Percentiles rank a stretch among this genome's conserved stretches.
These are phyloP conservation scores for Trichoderma lentiforme DNA, from an alignment of 2,329 filamentous ascomycete species.

Conservation along the genomic window DNA sequence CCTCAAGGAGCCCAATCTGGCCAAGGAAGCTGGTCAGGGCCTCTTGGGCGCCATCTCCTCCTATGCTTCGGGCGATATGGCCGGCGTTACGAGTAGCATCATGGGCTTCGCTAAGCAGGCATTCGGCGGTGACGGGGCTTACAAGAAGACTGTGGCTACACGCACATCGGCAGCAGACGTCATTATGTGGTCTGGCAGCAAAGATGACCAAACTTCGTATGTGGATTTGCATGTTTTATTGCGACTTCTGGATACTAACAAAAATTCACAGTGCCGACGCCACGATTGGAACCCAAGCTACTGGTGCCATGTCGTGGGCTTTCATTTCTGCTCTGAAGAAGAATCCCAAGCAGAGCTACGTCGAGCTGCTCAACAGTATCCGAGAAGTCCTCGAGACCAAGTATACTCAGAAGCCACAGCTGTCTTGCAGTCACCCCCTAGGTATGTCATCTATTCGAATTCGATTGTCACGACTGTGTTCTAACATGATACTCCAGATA, in stretches of 20 bases:
- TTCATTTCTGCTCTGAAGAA: conserved; percentile 90
- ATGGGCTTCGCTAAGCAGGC: conserved; percentile 86
- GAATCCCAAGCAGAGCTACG: conserved; percentile 93
- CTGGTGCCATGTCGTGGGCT: conserved; percentile 96
- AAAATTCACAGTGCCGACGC: conserved; percentile 70
- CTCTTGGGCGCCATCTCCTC: conserved; percentile 69
- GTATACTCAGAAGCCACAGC: conserved; percentile 91
- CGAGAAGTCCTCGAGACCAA: conserved; percentile 82
- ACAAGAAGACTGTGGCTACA: conserved; percentile 77
- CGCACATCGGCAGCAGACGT: conserved; percentile 95
- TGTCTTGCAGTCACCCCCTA: conserved; percentile 92
- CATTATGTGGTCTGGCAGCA: conserved; percentile 96
- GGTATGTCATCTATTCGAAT: conserved; percentile 55
- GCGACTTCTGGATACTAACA: conserved; percentile 23
- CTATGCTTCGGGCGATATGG: conserved; percentile 80
- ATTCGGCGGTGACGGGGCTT: conserved; percentile 71
- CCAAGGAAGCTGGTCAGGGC: conserved; percentile 73
- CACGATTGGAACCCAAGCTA: conserved; percentile 81
- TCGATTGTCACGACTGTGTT: background rate
- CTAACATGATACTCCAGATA: conserved; percentile 45
- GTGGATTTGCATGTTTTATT: conserved; percentile 21
- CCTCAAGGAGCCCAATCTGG: conserved; percentile 76
- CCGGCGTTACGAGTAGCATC: conserved; percentile 75
- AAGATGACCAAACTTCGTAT: conserved; percentile 86
- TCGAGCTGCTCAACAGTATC: conserved; percentile 92